These are phyloP conservation scores for Metarhizium rileyi DNA, from an alignment of 2,329 filamentous ascomycete genomes.

Conservation along the genomic window DNA sequence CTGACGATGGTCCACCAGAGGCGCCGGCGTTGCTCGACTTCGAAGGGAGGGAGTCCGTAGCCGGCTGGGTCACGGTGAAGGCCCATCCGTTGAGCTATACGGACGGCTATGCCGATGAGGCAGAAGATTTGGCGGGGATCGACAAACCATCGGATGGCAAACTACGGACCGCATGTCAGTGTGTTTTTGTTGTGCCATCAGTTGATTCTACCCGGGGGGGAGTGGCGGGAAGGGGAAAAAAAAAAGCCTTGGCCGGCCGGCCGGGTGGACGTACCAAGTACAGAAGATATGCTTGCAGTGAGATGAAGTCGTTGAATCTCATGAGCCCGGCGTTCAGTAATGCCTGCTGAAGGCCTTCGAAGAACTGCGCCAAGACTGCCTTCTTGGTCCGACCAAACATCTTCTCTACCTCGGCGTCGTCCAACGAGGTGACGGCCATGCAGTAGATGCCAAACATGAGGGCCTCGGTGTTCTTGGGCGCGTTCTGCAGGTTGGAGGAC, in stretches of 20 bases:
- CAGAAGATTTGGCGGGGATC: constrained; percentile 42
- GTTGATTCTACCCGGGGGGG: background rate
- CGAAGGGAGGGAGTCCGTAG: constrained; percentile 44
- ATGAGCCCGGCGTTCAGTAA: constrained; percentile 59
- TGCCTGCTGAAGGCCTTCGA: constrained; percentile 52
- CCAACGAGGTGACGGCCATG: constrained; percentile 48
- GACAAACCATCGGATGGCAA: constrained; percentile 43
- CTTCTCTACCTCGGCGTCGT: constrained; percentile 42
- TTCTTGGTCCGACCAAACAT: constrained; percentile 45
- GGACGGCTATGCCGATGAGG: constrained; percentile 54
- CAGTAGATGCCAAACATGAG: constrained; percentile 60
- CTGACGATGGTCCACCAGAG: constrained; percentile 65
- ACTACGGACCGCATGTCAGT: constrained; percentile 12
- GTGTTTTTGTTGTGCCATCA: background rate
- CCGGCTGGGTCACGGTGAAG: constrained; percentile 54
- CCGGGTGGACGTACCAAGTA: constrained; percentile 50
- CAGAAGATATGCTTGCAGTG: constrained; percentile 58
- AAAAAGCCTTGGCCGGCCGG: background rate
- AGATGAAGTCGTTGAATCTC: constrained; percentile 52
- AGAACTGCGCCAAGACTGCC: constrained; percentile 41
- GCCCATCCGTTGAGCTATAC: constrained; percentile 58
- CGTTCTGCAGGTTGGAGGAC: constrained; percentile 42
- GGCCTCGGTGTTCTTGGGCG: constrained; percentile 49
- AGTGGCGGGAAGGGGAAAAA: no score
- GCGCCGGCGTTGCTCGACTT: constrained; percentile 60